phyloP scores from a whole-genome alignment of 345 rosid species.

The Pelargonium nanum region DNA sequence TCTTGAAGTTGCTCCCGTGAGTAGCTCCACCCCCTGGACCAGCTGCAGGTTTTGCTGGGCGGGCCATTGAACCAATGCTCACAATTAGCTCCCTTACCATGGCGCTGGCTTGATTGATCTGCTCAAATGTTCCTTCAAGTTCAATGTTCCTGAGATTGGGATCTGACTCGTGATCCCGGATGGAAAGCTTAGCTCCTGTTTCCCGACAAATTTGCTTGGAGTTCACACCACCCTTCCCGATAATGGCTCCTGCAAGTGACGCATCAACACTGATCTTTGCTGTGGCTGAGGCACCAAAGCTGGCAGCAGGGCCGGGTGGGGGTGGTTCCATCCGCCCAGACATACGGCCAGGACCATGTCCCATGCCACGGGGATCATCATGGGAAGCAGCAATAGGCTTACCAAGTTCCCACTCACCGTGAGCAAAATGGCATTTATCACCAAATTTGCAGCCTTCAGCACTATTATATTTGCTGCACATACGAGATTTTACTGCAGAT shows the following conservation, averaged over 20 bases:
- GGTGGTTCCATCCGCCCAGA: slow-evolving; percentile 31
- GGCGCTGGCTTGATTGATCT: slow-evolving; percentile 68
- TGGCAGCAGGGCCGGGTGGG: slow-evolving; percentile 38
- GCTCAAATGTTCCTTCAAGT: slow-evolving; percentile 78
- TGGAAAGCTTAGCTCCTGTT: slow-evolving; percentile 68
- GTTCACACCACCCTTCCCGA: slow-evolving; percentile 74
- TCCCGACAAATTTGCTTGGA: slow-evolving; percentile 69
- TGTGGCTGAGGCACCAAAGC: slow-evolving; percentile 76
- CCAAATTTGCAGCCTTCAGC: slow-evolving; percentile 75
- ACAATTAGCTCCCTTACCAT: slow-evolving; percentile 69
- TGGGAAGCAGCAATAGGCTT: slow-evolving; percentile 32
- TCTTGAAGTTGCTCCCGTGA: slow-evolving; percentile 57
- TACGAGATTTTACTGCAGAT: slow-evolving; percentile 31
- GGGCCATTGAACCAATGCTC: slow-evolving; percentile 27
- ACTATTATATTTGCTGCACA: slow-evolving; percentile 50
- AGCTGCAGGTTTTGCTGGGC: slow-evolving; percentile 23
- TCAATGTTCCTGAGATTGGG: slow-evolving; percentile 61
- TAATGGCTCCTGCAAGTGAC: slow-evolving; percentile 75
- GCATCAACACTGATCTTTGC: slow-evolving; percentile 81
- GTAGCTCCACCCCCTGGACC: slow-evolving; percentile 28
- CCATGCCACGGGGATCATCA: slow-evolving; percentile 41
- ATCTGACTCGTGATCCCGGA: slow-evolving; percentile 60
- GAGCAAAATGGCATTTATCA: slow-evolving; percentile 65
- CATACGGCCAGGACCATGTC: slow-evolving; percentile 33
- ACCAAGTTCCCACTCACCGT: slow-evolving; percentile 70